Evolutionary conservation across 345 rosid genomes (phyloP).

Genomic region (Syzygium aqueum): DNA sequence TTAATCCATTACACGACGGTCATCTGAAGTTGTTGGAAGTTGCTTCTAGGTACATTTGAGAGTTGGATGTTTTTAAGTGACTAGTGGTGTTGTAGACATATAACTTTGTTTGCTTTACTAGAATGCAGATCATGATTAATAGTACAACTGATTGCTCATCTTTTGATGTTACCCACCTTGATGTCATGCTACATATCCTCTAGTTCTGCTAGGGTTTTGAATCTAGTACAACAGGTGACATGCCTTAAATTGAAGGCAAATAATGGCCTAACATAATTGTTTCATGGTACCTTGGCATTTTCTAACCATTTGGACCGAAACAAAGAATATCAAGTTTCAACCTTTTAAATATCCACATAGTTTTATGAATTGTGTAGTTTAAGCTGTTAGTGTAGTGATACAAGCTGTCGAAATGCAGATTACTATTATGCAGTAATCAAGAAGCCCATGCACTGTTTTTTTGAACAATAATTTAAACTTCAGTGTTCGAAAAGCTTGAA

Average conservation of each 20-base stretch:
- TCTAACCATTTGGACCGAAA: background rate
- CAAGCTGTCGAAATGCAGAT: background rate
- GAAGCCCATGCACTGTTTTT: background rate
- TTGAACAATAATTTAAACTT: background rate
- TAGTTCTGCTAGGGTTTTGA: background rate
- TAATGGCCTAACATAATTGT: background rate
- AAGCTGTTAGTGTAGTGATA: background rate
- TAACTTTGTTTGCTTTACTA: background rate
- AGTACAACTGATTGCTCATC: background rate
- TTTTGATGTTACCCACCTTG: background rate
- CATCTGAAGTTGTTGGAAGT: slow-evolving; percentile 87
- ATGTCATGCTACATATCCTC: background rate
- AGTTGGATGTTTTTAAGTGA: background rate
- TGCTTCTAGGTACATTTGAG: slow-evolving; percentile 56
- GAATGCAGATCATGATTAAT: background rate
- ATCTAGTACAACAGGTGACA: background rate
- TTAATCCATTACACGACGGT: slow-evolving; percentile 91
- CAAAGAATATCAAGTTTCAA: background rate
- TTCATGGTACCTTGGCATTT: background rate
- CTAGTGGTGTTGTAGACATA: background rate
- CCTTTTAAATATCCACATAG: background rate
- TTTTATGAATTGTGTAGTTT: background rate
- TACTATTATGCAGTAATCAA: background rate
- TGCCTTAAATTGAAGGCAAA: background rate
- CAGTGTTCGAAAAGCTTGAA: background rate